phyloP scores from a whole-genome alignment of 169 alveolate genomes.

The Eimeria tenella region DNA sequence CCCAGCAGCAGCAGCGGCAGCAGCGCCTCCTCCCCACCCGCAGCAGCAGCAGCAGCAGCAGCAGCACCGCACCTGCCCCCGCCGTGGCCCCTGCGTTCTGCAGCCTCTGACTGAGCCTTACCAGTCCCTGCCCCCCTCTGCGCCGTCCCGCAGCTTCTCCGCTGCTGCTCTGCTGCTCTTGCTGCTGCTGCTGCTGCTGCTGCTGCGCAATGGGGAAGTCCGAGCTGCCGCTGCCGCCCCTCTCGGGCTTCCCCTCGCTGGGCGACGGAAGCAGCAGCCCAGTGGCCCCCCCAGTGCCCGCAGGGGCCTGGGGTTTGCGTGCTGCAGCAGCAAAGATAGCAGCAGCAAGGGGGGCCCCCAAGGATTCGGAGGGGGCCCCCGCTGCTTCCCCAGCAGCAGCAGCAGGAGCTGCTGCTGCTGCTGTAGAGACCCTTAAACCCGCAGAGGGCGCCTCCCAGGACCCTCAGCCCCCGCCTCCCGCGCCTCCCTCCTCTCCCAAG shows the following conservation, averaged over 20 bases:
- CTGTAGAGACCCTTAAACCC: no score
- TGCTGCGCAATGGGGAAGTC: background rate
- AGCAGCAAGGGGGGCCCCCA: background rate
- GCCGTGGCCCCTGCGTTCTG: background rate
- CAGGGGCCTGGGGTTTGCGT: constrained; percentile 44
- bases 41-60: background rate
- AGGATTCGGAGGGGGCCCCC: background rate
- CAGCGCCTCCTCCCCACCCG: no score
- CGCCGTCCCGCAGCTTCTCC: no score
- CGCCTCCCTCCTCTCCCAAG: no score
- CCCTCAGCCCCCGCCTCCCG: no score
- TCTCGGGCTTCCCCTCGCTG: constrained; percentile 33
- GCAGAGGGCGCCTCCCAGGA: no score
- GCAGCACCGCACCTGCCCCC: background rate
- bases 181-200: constrained; percentile 32
- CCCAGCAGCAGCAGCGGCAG: no score
- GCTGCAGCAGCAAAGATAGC: constrained; percentile 44
- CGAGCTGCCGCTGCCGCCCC: constrained; percentile 7
- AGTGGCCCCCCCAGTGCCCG: background rate
- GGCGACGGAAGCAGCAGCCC: constrained; percentile 4
- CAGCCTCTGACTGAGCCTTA: no score
- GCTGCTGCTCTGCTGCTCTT: constrained; percentile 22
- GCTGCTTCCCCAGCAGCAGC: constrained; percentile 35
- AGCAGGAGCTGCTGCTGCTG: background rate
- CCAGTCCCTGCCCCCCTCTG: no score